Conservation (phyloP, 495 filamentous ascomycete genomes). For the Cladorrhinum samala region DNA sequence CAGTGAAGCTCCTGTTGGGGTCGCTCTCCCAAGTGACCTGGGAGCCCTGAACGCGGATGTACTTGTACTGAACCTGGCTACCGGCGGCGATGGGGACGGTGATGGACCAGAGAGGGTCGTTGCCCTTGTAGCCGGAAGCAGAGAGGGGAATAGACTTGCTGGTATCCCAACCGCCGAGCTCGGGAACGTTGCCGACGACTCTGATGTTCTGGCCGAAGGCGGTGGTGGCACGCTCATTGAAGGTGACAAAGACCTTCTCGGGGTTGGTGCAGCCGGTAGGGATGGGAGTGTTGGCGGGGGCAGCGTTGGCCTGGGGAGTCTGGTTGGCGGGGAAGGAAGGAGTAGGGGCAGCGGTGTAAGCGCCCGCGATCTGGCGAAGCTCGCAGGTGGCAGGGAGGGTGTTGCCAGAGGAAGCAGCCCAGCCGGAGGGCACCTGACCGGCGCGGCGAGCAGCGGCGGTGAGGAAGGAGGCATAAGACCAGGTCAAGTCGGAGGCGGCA, state of each 20-base stretch:
- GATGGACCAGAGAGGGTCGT: conserved; percentile 53
- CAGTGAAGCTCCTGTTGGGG: conserved; percentile 54
- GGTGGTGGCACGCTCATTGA: conserved; percentile 51
- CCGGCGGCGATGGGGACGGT: conserved; percentile 49
- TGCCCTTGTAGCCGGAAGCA: conserved; percentile 47
- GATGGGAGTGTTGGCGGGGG: conserved; percentile 29
- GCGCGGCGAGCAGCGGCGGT: conserved; percentile 47
- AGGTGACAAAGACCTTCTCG: conserved; percentile 51
- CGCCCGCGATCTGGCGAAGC: conserved; percentile 47
- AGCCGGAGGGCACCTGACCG: conserved; percentile 49
- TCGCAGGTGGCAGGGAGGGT: conserved; percentile 51
- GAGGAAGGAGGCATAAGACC: conserved; percentile 62
- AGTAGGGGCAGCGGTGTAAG: conserved; percentile 51
- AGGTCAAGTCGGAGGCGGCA: conserved; percentile 59
- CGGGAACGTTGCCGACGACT: conserved; percentile 48
- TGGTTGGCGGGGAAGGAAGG: conserved; percentile 51
- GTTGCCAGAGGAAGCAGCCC: conserved; percentile 38
- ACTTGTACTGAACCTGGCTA: conserved; percentile 59
- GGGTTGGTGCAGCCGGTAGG: conserved; percentile 37
- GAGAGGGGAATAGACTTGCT: conserved; percentile 45
- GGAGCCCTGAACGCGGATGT: conserved; percentile 53
- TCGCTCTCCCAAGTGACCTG: conserved; percentile 57
- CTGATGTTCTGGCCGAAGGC: conserved; percentile 53
- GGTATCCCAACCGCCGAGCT: conserved; percentile 54
- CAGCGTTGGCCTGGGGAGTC: conserved; percentile 33